Evolutionary conservation across 2,329 filamentous ascomycete species (phyloP).

Genomic region (Pyrenophora graminea): DNA sequence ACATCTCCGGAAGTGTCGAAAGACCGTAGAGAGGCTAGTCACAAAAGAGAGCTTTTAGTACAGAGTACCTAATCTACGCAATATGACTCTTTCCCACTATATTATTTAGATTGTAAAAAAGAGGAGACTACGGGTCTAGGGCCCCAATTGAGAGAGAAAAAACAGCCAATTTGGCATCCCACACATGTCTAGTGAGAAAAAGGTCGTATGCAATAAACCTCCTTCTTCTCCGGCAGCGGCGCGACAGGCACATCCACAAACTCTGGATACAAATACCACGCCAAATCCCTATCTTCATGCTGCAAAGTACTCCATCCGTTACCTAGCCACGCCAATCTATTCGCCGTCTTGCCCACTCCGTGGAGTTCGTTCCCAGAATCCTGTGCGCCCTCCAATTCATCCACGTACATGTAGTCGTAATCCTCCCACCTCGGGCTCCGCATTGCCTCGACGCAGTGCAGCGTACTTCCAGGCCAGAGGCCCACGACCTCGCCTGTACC

Average conservation of each 20-base stretch:
- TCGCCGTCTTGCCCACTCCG: conserved; percentile 26
- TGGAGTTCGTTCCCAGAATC: conserved; percentile 8
- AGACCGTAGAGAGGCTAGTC: no score
- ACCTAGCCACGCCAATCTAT: conserved; percentile 39
- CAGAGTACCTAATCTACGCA: no score
- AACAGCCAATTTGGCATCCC: no score
- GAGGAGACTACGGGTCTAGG: no score
- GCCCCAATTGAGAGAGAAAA: no score
- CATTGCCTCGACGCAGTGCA: conserved; percentile 42
- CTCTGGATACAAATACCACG: conserved; percentile 49
- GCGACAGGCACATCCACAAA: conserved; percentile 45
- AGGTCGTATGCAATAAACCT: conserved; percentile 38
- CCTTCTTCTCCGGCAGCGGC: conserved; percentile 47
- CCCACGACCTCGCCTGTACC: conserved; percentile 34
- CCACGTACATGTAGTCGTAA: conserved; percentile 37
- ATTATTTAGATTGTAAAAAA: no score
- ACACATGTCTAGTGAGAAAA: conserved; percentile 40
- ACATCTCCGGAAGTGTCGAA: no score
- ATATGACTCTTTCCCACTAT: no score
- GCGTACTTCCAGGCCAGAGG: conserved; percentile 41
- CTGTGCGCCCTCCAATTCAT: conserved; percentile 16
- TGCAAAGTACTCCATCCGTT: conserved; percentile 38
- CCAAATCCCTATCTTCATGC: conserved; percentile 43
- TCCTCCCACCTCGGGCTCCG: conserved; percentile 44
- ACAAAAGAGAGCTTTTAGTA: no score